Percentiles rank a stretch among this genome's conserved stretches.
These are phyloP conservation scores for Lasiosphaeriaceae sp. DNA, from an alignment of 495 filamentous ascomycete species.

Conservation along the genomic window DNA sequence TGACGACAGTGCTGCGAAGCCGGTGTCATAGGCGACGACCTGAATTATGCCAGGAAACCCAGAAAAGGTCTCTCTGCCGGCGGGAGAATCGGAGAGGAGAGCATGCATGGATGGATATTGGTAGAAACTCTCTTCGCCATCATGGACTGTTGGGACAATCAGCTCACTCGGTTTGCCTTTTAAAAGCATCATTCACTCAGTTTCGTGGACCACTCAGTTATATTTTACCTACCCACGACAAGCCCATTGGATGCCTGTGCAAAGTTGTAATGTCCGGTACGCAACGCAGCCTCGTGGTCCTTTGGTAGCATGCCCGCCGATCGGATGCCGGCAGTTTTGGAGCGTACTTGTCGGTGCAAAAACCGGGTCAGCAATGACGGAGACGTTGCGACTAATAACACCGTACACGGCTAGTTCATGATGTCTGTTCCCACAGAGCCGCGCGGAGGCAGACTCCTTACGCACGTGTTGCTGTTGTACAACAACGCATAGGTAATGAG, in stretches of 20 bases:
- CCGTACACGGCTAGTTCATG: too few relatives aligned
- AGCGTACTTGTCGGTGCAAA: slow-evolving; percentile 3
- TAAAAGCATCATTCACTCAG: too few relatives aligned
- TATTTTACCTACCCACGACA: slow-evolving; percentile 10
- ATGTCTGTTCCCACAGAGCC: background rate
- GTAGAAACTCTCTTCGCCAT: slow-evolving; percentile 16
- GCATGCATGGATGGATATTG: slow-evolving; percentile 23
- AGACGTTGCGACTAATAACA: too few relatives aligned
- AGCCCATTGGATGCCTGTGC: slow-evolving; percentile 25
- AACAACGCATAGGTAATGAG: background rate
- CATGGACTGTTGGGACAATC: slow-evolving; percentile 10
- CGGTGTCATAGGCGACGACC: slow-evolving; percentile 46
- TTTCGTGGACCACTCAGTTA: background rate
- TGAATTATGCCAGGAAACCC: slow-evolving; percentile 32
- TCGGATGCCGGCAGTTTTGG: background rate
- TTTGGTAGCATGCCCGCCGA: slow-evolving; percentile 15
- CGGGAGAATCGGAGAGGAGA: slow-evolving; percentile 5
- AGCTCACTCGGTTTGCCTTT: too few relatives aligned
- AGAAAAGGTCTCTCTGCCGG: slow-evolving; percentile 11
- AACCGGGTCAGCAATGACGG: too few relatives aligned
- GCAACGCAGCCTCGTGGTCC: background rate
- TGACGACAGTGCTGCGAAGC: slow-evolving; percentile 49
- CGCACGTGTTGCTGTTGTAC: too few relatives aligned
- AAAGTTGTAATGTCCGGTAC: slow-evolving; percentile 3
- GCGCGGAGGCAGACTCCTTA: too few relatives aligned